These are phyloP conservation scores for Metschnikowia chrysomelidarum DNA, from an alignment of 805 yeast species.

Conservation along the genomic window DNA sequence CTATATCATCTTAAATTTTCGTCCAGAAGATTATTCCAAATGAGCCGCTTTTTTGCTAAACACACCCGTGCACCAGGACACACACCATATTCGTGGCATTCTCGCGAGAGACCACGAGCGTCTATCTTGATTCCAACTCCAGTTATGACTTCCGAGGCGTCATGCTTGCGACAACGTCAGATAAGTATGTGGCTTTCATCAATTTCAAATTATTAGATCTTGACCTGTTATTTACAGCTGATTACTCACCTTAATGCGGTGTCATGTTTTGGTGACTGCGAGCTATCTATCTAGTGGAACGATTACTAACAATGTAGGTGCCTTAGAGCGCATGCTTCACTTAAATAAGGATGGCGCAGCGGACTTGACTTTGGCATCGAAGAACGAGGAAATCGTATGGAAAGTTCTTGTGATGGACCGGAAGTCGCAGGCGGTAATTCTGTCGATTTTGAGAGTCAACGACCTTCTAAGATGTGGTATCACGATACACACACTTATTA, in stretches of 20 bases:
- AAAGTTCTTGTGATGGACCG: conserved; percentile 83
- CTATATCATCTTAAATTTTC: too few relatives aligned
- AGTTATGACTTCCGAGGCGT: conserved; percentile 14
- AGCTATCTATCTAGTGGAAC: too few relatives aligned
- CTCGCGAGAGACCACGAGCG: too few relatives aligned
- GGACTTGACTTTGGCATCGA: conserved; percentile 53
- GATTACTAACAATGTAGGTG: conserved; percentile 14
- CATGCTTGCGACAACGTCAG: conserved; percentile 14
- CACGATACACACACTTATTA: conserved; percentile 80
- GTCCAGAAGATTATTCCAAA: too few relatives aligned
- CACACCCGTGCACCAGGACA: too few relatives aligned
- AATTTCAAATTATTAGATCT: not conserved
- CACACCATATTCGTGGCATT: too few relatives aligned
- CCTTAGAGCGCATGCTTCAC: conserved; percentile 79
- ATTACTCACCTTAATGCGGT: not conserved
- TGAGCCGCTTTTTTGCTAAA: too few relatives aligned
- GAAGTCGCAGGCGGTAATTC: conserved; percentile 78
- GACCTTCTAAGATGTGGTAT: conserved; percentile 89
- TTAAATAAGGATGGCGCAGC: conserved; percentile 63
- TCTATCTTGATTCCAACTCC: too few relatives aligned
- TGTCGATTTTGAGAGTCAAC: conserved; percentile 89
- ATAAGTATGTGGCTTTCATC: conserved; percentile 8
- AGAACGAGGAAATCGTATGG: conserved; percentile 77
- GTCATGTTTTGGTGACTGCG: not conserved
- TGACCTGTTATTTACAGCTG: not conserved